A percentile compares a stretch with the other conserved stretches of the same genome.
phyloP scores from a whole-genome alignment of 768 basidiomycete species.

The Crassisporium funariophilum region DNA sequence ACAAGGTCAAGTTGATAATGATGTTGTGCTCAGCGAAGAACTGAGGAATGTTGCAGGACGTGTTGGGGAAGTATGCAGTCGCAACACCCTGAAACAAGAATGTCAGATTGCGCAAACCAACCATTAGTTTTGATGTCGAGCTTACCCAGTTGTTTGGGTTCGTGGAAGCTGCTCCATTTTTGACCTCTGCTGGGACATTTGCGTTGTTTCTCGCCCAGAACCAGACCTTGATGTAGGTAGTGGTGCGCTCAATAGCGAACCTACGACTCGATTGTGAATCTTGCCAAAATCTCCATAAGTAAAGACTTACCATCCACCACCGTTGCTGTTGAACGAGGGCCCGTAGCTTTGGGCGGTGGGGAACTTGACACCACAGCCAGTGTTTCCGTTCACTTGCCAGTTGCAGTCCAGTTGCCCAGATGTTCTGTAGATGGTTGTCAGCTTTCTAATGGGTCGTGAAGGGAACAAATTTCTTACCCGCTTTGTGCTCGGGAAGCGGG shows the following conservation, averaged over 20 bases:
- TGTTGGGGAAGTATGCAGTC: constrained; percentile 60
- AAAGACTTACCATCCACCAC: constrained; percentile 62
- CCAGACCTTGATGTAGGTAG: constrained; percentile 62
- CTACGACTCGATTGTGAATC: too few species aligned
- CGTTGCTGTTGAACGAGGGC: constrained; percentile 54
- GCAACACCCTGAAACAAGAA: constrained; percentile 49
- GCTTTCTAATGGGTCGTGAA: neutral
- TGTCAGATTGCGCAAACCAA: neutral
- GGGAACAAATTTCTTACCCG: constrained; percentile 36
- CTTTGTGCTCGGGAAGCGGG: constrained; percentile 36
- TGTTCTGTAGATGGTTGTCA: constrained; percentile 22
- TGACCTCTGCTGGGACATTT: constrained; percentile 50
- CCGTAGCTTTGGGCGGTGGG: constrained; percentile 50
- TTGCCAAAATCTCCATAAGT: too few species aligned
- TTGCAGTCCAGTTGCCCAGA: constrained; percentile 27
- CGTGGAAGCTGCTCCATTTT: constrained; percentile 37
- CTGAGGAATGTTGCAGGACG: constrained; percentile 54
- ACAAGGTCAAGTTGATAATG: constrained; percentile 55
- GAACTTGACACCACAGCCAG: constrained; percentile 33
- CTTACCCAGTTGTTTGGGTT: constrained; percentile 59
- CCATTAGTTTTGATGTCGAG: neutral
- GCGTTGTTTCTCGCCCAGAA: constrained; percentile 65
- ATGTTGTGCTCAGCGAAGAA: constrained; percentile 62
- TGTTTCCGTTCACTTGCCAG: constrained; percentile 21
- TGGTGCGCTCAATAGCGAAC: constrained; percentile 66